These are phyloP conservation scores for Tinospora cordifolia DNA, from an alignment of 164 flowering plant genomes.

Conservation along the genomic window DNA sequence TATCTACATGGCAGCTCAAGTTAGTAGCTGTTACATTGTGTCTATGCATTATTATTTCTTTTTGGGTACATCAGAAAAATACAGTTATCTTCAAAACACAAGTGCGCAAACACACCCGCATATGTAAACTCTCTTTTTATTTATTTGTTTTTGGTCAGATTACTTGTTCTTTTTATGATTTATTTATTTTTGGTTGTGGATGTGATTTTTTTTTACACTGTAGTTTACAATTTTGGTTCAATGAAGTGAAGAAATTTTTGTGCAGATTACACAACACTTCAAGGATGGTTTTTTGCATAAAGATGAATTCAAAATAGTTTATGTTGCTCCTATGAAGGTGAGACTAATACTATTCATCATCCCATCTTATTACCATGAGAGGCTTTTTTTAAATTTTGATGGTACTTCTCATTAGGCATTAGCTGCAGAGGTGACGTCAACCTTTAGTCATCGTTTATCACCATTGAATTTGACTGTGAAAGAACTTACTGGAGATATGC, in stretches of 20 bases:
- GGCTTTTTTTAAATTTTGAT: constrained; percentile 5
- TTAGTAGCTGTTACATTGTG: neutral
- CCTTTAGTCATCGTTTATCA: constrained; percentile 83
- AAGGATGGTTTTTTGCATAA: constrained; percentile 88
- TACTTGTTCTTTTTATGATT: neutral
- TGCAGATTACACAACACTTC: constrained; percentile 90
- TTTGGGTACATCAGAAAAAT: neutral
- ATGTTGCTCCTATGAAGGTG: constrained; percentile 99
- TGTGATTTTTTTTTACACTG: neutral
- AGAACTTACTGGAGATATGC: constrained; percentile 99
- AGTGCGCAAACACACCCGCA: neutral
- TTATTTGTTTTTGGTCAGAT: neutral
- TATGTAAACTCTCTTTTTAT: neutral
- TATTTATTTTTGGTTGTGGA: neutral
- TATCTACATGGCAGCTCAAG: too few relatives aligned
- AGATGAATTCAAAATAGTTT: constrained; percentile 89
- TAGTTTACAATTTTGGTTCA: constrained; percentile 8
- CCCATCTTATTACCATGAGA: neutral
- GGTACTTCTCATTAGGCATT: constrained; percentile 49
- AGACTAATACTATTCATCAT: neutral
- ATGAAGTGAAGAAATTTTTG: constrained; percentile 8
- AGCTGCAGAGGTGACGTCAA: constrained; percentile 91
- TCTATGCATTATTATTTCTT: neutral
- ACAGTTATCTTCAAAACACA: neutral
- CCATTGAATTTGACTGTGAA: constrained; percentile 81